Percentiles rank a stretch among this genome's conserved stretches.
Evolutionary conservation across 1,284 basidiomycete species (phyloP).

Genomic region (Trichosporon ovoides): DNA sequence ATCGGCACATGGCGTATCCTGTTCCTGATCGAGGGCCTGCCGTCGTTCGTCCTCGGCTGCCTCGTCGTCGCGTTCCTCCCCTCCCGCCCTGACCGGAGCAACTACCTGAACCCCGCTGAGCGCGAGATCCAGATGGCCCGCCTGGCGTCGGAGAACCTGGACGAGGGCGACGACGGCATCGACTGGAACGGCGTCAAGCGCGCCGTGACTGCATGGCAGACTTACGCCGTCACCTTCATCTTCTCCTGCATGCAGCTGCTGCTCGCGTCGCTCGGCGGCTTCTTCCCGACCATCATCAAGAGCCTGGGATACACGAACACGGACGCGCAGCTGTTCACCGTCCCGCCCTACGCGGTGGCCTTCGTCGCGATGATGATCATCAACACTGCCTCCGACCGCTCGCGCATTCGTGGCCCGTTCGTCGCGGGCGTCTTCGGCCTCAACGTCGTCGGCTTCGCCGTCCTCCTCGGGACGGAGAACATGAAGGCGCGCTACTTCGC

Average conservation of each 20-base stretch:
- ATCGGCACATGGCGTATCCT: constrained; percentile 10
- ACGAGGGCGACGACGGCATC: constrained; percentile 52
- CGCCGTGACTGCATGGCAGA: constrained; percentile 58
- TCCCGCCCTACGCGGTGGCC: constrained; percentile 23
- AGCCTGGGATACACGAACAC: constrained; percentile 52
- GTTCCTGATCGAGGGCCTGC: constrained; percentile 22
- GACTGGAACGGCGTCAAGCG: constrained; percentile 50
- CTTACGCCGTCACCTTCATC: constrained; percentile 34
- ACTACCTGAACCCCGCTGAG: constrained; percentile 62
- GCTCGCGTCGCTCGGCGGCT: constrained; percentile 61
- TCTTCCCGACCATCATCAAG: constrained; percentile 72
- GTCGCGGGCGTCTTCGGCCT: constrained; percentile 30
- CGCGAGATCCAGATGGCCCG: constrained; percentile 50
- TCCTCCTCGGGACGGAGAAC: constrained; percentile 35
- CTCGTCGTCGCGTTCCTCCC: constrained; percentile 61
- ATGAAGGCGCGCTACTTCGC: constrained; percentile 46
- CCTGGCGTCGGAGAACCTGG: constrained; percentile 60
- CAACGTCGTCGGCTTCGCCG: constrained; percentile 42
- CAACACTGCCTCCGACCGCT: constrained; percentile 62
- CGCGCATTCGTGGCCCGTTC: constrained; percentile 61
- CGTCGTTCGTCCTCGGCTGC: constrained; percentile 57
- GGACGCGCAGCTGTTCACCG: constrained; percentile 53
- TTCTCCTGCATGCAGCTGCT: constrained; percentile 62
- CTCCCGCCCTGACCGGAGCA: constrained; percentile 65
- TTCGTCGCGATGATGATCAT: constrained; percentile 51